Evolutionary conservation across 345 rosid genomes (phyloP).

Genomic region (Citrus medica): DNA sequence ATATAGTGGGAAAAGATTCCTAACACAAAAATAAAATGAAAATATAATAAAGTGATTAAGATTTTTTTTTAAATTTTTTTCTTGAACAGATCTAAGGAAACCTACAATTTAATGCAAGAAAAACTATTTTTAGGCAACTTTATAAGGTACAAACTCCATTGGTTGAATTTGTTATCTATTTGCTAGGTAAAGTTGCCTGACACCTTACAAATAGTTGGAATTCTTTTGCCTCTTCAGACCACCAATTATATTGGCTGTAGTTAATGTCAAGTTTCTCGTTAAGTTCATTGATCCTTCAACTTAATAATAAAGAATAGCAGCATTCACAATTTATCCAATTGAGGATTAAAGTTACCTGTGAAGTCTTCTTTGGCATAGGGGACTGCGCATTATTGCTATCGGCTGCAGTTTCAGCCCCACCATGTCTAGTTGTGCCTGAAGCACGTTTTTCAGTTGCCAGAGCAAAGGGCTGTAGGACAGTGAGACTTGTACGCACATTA

Average conservation of each 20-base stretch:
- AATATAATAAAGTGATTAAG: too few relatives aligned
- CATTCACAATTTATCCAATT: not conserved
- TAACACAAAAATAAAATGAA: not conserved
- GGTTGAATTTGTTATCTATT: not conserved
- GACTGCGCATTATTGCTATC: conserved; percentile 32
- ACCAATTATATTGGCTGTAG: not conserved
- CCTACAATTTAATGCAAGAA: not conserved
- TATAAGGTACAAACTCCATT: not conserved
- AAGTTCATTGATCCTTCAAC: not conserved
- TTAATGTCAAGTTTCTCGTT: not conserved
- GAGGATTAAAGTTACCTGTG: conserved; percentile 47
- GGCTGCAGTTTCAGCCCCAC: conserved; percentile 22
- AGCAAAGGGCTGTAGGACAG: conserved; percentile 47
- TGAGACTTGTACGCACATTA: conserved; percentile 19
- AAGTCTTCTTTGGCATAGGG: conserved; percentile 40
- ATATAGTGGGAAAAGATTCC: not conserved
- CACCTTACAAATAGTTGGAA: too few relatives aligned
- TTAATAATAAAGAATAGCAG: not conserved
- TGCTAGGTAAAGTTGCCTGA: not conserved
- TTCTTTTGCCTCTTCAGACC: not conserved
- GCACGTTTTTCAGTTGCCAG: conserved; percentile 52
- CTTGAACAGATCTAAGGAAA: not conserved
- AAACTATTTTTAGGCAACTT: not conserved
- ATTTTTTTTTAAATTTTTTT: not conserved
- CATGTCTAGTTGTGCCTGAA: conserved; percentile 14